phyloP scores from a whole-genome alignment of 1,284 basidiomycete genomes.

The Gymnopus androsaceus region DNA sequence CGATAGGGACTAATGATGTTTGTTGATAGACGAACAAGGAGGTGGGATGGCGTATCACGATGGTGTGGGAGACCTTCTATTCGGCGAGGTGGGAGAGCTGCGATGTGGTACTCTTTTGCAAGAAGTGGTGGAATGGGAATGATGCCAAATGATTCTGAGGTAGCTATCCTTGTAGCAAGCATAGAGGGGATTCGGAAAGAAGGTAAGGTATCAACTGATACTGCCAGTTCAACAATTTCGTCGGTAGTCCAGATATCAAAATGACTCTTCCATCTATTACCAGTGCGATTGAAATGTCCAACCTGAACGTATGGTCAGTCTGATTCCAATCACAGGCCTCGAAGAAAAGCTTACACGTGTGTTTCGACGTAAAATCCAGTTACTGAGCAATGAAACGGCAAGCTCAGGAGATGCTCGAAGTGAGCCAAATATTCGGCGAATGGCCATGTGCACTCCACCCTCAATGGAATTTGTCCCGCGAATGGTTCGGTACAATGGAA shows the following conservation, averaged over 20 bases:
- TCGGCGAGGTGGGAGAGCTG: conserved; percentile 7
- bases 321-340: not conserved
- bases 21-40: conserved; percentile 15
- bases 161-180: conserved; percentile 21
- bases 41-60: conserved; percentile 12
- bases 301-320: conserved; percentile 3
- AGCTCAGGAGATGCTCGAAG: conserved; percentile 18
- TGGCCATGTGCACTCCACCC: conserved; percentile 19
- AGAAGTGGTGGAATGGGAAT: conserved; percentile 11
- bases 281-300: conserved; percentile 19
- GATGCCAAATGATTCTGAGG: conserved; percentile 18
- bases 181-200: conserved; percentile 16
- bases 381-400: conserved; percentile 19
- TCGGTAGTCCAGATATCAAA: conserved; percentile 19
- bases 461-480: conserved; percentile 27
- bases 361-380: conserved; percentile 20
- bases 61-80: conserved; percentile 14
- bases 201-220: conserved; percentile 7
- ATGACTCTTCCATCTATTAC: conserved; percentile 12
- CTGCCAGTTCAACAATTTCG: conserved; percentile 18
- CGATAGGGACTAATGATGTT: conserved; percentile 13
- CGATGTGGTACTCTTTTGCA: conserved; percentile 10
- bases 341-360: not conserved
- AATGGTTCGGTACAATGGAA: conserved; percentile 21
- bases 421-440: conserved; percentile 11